Conservation (phyloP, 768 basidiomycete species). For the Amyloporia xantha region DNA sequence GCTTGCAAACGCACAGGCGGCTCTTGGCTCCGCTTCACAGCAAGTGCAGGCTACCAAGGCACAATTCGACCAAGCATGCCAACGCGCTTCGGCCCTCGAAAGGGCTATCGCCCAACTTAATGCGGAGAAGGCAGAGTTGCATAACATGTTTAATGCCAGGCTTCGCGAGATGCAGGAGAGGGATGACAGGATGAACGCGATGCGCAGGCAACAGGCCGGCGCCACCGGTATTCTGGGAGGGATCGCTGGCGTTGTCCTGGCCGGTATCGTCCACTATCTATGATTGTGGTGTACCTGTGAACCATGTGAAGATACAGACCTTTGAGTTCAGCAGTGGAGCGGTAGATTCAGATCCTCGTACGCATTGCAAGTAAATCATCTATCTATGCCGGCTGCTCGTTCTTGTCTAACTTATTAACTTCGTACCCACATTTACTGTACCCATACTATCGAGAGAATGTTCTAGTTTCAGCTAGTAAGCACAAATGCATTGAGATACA, state of each 20-base stretch:
- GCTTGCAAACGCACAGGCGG: conserved; percentile 1
- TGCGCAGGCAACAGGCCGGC: not conserved
- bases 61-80: not conserved
- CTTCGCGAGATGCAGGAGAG: not conserved
- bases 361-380: no score
- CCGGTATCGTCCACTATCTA: not conserved
- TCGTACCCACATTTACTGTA: no score
- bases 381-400: no score
- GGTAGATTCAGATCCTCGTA: no score
- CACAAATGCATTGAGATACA: no score
- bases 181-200: not conserved
- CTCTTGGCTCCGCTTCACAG: not conserved
- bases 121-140: not conserved
- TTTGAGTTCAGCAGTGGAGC: no score
- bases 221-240: not conserved
- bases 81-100: not conserved
- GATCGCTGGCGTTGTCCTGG: not conserved
- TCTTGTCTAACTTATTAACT: no score
- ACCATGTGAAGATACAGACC: no score
- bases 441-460: no score
- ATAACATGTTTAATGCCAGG: not conserved
- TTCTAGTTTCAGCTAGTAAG: no score
- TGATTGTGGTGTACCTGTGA: no score
- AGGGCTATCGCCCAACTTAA: not conserved
- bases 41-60: not conserved